phyloP scores from a whole-genome alignment of 768 basidiomycete species.

The Naganishia vishniacii region DNA sequence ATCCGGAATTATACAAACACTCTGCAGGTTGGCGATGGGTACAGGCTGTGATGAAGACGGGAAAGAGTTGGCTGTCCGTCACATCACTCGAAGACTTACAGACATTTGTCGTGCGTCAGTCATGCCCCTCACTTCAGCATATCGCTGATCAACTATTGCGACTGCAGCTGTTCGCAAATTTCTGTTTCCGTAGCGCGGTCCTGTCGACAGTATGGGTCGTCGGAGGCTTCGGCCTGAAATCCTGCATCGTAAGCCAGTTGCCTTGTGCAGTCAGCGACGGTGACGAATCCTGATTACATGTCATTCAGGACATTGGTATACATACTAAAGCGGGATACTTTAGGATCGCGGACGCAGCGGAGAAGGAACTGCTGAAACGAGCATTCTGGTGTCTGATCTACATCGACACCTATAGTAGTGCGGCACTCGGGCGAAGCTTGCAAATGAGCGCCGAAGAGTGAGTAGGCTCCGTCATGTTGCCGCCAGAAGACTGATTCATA shows the following conservation, averaged over 20 bases:
- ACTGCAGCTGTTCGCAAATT: constrained; percentile 51
- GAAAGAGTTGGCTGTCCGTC: constrained; percentile 57
- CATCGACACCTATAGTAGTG: constrained; percentile 48
- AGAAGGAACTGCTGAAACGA: constrained; percentile 72
- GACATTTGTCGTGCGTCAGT: constrained; percentile 54
- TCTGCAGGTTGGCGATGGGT: constrained; percentile 64
- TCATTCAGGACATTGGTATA: constrained; percentile 64
- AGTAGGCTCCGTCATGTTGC: constrained; percentile 37
- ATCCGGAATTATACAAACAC: constrained; percentile 51
- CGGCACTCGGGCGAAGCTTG: constrained; percentile 62
- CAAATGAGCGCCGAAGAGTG: constrained; percentile 71
- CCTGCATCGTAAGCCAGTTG: constrained; percentile 50
- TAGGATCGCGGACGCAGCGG: constrained; percentile 47
- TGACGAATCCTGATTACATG: neutral
- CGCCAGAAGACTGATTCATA: constrained; percentile 25
- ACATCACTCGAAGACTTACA: constrained; percentile 68
- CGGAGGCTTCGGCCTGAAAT: constrained; percentile 62
- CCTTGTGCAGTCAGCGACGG: too few relatives aligned
- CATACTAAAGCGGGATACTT: constrained; percentile 56
- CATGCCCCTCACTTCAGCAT: constrained; percentile 50
- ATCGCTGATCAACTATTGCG: neutral
- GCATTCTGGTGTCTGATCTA: constrained; percentile 61
- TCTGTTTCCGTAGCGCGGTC: constrained; percentile 42
- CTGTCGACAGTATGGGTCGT: constrained; percentile 56
- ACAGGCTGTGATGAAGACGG: constrained; percentile 59